These are phyloP conservation scores for Otatea glauca DNA, from an alignment of 176 grass and related monocot genomes.

Conservation along the genomic window DNA sequence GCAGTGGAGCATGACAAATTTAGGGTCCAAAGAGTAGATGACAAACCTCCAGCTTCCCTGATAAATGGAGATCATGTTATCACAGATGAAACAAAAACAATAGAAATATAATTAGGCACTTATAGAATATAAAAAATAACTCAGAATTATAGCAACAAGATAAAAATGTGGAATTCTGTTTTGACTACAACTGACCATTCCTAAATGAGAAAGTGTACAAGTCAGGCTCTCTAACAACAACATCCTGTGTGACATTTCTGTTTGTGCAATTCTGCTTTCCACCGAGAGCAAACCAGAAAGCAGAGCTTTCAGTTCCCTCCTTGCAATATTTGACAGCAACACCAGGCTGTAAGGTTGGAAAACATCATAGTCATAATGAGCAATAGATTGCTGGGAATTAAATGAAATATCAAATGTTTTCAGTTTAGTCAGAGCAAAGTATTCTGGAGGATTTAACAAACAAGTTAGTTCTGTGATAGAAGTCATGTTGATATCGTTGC, in stretches of 20 bases:
- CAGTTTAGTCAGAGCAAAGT: conserved; percentile 19
- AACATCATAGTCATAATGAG: conserved; percentile 25
- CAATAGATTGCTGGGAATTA: neutral
- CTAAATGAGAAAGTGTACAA: conserved; percentile 75
- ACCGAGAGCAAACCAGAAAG: conserved; percentile 89
- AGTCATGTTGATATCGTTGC: neutral
- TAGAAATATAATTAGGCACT: conserved; percentile 41
- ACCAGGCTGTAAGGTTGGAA: conserved; percentile 62
- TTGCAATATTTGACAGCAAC: conserved; percentile 76
- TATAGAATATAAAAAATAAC: conserved; percentile 18
- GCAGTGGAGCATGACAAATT: conserved; percentile 18
- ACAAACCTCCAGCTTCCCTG: conserved; percentile 89
- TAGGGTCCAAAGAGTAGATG: conserved; percentile 24
- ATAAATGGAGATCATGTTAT: conserved; percentile 25
- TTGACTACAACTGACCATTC: conserved; percentile 57
- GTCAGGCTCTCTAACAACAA: conserved; percentile 77
- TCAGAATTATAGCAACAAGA: conserved; percentile 7
- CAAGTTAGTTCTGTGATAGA: neutral
- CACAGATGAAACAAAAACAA: conserved; percentile 35
- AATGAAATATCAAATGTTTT: conserved; percentile 19
- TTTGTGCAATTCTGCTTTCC: conserved; percentile 78
- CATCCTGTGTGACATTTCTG: conserved; percentile 59
- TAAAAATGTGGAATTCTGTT: conserved; percentile 25
- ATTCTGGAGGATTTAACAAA: neutral
- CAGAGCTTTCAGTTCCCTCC: conserved; percentile 84